Evolutionary conservation across 768 basidiomycete species (phyloP), one percentile per base, ranked within the genome.

Genomic region (Kwoniella europaea): DNA sequence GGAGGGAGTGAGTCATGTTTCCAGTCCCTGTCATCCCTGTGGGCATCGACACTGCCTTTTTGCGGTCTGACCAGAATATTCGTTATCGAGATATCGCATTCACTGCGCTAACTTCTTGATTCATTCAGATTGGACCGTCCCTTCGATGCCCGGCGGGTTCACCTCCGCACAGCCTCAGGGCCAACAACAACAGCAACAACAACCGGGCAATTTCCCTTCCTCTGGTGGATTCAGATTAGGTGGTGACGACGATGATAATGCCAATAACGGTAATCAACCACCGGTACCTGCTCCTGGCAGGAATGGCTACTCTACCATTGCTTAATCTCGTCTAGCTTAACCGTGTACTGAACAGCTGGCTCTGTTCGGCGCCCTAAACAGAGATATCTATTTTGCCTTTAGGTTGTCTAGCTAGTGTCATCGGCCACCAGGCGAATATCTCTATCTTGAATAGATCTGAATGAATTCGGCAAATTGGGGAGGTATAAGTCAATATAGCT

Each of bases 161-260:
- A 13, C 65, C 10, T 42, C 29, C 4, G 55, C 63, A 54, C 60
- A 55, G 55, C 15, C 46, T 10, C 20, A 46, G 9, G 13, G 15
- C 16, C 43, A 46, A 62, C 35, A 29, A 18, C 44, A 44, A 58
- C 58, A 59, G 22, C 35, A 68, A n/a, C 57, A 69, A 44, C 71
- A 71, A 7, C 66, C 74, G 0, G 69, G 65, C 16, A 57, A 54
- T 24, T 81, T 81, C 74, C 79, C 79, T 50, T 71, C 72, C 2
- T 71, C 74, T 4, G 79, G 79, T 29, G 79, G 79, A 53, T 81
- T 81, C 71, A 76, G 75, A 65, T 69, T 79, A 10, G 79, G 79
- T 50, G 74, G 77, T n/a, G 79, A 78, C 20, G 79, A 81, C 3
- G 77, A 79, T 4, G 69, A 69, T 1, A 58, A 69, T 16, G 59